These are phyloP conservation scores for Pseudogymnoascus pannorum DNA, from an alignment of 2,329 filamentous ascomycete genomes.

Conservation along the genomic window DNA sequence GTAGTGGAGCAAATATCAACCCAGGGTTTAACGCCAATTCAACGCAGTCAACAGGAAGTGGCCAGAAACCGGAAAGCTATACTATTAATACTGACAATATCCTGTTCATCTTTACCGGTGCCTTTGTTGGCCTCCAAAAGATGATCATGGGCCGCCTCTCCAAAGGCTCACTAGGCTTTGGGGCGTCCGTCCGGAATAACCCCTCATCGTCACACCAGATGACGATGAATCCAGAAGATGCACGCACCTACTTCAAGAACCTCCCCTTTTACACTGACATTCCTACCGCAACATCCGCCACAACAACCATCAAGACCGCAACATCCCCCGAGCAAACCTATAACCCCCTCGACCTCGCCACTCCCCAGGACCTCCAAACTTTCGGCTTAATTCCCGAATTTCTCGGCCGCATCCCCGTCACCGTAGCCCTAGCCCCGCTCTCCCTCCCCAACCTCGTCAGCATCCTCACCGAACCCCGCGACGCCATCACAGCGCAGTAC, in stretches of 20 bases:
- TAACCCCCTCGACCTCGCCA: conserved; percentile 59
- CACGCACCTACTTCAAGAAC: conserved; percentile 45
- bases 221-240: conserved; percentile 59
- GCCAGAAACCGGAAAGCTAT: conserved; percentile 40
- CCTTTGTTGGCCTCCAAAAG: conserved; percentile 89
- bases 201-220: conserved; percentile 40
- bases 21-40: conserved; percentile 13
- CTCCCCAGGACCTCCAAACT: conserved; percentile 67
- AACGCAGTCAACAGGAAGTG: conserved; percentile 13
- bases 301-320: neutral
- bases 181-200: conserved; percentile 65
- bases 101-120: conserved; percentile 92
- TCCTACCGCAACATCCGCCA: neutral
- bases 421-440: conserved; percentile 75
- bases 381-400: conserved; percentile 92
- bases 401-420: conserved; percentile 90
- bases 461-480: conserved; percentile 86
- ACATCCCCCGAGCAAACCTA: conserved; percentile 17
- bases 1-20: conserved; percentile 15
- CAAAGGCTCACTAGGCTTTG: conserved; percentile 80
- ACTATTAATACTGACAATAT: conserved; percentile 92
- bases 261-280: conserved; percentile 45
- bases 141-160: conserved; percentile 80
- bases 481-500: conserved; percentile 83
- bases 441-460: conserved; percentile 62